Evolutionary conservation across 2,329 filamentous ascomycete species (phyloP).

Genomic region (Beauveria bassiana): DNA sequence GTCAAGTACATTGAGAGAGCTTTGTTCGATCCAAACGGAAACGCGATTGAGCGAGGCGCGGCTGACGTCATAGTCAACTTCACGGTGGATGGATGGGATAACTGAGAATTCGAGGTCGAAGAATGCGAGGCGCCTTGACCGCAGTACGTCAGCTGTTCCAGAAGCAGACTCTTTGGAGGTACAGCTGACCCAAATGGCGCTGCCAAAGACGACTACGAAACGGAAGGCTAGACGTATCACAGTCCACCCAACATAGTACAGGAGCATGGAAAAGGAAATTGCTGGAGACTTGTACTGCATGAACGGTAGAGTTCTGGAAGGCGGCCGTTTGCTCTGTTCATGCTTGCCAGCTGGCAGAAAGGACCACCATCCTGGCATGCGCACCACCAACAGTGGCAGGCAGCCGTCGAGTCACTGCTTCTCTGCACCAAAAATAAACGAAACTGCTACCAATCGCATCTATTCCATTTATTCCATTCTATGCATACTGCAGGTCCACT

Average conservation of each 20-base stretch:
- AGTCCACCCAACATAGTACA: neutral
- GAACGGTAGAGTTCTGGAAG: neutral
- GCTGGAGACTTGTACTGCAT: neutral
- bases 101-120: conserved; percentile 4
- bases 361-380: neutral
- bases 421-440: neutral
- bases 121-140: too few relatives aligned
- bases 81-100: conserved; percentile 46
- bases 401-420: conserved; percentile 6
- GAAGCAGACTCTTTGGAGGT: too few relatives aligned
- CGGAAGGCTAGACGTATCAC: neutral
- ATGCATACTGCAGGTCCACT: neutral
- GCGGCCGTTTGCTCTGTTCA: neutral
- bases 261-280: neutral
- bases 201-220: neutral
- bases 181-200: neutral
- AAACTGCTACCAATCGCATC: conserved; percentile 9
- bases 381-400: neutral
- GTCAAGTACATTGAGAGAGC: conserved; percentile 53
- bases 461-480: neutral
- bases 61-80: conserved; percentile 51
- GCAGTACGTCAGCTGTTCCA: too few relatives aligned
- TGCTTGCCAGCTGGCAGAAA: conserved; percentile 3
- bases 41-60: conserved; percentile 42
- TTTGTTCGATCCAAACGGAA: conserved; percentile 51